Percentiles rank a stretch among this genome's conserved stretches.
Evolutionary conservation across 23 red algal genomes (phyloP).

Genomic region (Gracilariopsis chorda): DNA sequence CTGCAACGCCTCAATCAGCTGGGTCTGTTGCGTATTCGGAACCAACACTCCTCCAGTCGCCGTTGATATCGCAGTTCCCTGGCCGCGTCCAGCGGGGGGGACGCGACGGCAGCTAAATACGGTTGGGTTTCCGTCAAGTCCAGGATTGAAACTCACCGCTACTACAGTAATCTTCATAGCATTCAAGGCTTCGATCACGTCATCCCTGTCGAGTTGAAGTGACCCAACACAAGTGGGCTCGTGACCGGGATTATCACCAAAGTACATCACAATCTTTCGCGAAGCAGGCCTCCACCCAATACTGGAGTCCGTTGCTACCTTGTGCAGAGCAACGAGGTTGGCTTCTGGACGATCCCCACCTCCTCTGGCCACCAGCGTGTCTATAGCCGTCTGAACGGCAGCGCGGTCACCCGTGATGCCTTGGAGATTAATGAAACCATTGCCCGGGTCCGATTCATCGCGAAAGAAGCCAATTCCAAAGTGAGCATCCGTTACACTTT

Average conservation of each 20-base stretch:
- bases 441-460: background rate
- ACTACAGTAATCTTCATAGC: conserved; percentile 41
- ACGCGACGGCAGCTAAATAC: background rate
- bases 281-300: conserved; percentile 49
- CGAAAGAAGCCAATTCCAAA: conserved; percentile 42
- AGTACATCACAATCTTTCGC: conserved; percentile 10
- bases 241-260: conserved; percentile 54
- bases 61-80: conserved; percentile 28
- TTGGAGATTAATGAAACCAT: conserved; percentile 30
- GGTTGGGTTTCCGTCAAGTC: conserved; percentile 7
- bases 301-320: background rate
- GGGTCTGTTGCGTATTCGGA: background rate
- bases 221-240: conserved; percentile 37
- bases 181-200: background rate
- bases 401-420: background rate
- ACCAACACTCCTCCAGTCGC: conserved; percentile 32
- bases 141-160: conserved; percentile 10
- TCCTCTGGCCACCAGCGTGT: background rate
- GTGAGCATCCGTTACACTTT: background rate
- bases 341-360: conserved; percentile 41
- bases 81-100: conserved; percentile 9
- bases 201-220: background rate
- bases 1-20: background rate
- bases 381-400: conserved; percentile 1
- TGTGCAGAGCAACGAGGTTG: conserved; percentile 47